phyloP scores from a whole-genome alignment of 1,139 yeast species.

The Trichomonascaceae sp. region DNA sequence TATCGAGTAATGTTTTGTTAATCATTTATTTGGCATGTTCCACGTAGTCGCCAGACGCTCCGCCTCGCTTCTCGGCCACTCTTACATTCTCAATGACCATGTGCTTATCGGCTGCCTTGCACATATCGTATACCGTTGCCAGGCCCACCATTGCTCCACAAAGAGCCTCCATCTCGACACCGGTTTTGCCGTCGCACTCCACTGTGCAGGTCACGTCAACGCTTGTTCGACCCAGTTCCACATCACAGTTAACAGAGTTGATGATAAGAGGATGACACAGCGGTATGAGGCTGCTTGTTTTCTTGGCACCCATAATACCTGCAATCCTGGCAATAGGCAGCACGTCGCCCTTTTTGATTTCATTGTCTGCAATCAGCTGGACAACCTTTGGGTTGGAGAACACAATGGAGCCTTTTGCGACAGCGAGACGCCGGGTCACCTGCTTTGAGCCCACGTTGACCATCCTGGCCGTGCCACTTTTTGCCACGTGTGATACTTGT shows the following conservation, averaged over 20 bases:
- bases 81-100: conserved; percentile 30
- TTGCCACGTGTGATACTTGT: conserved; percentile 27
- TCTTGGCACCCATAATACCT: conserved; percentile 38
- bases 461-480: conserved; percentile 35
- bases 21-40: too few relatives aligned
- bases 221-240: conserved; percentile 12
- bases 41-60: too few relatives aligned
- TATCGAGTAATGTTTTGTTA: too few relatives aligned
- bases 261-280: conserved; percentile 35
- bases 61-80: conserved; percentile 32
- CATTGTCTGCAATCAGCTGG: conserved; percentile 23
- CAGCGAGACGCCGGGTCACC: conserved; percentile 29
- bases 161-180: conserved; percentile 44
- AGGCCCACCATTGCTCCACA: conserved; percentile 32
- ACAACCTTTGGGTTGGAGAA: conserved; percentile 26
- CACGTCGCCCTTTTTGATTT: conserved; percentile 38
- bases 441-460: conserved; percentile 31
- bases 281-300: conserved; percentile 33
- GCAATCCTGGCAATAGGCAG: conserved; percentile 34
- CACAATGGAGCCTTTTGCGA: conserved; percentile 29
- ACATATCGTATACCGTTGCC: conserved; percentile 40
- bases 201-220: conserved; percentile 27
- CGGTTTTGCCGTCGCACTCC: conserved; percentile 35
- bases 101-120: conserved; percentile 38
- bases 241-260: conserved; percentile 27